These are phyloP conservation scores for Botrytis pseudocinerea DNA, from an alignment of 2,329 filamentous ascomycete genomes.

Conservation along the genomic window DNA sequence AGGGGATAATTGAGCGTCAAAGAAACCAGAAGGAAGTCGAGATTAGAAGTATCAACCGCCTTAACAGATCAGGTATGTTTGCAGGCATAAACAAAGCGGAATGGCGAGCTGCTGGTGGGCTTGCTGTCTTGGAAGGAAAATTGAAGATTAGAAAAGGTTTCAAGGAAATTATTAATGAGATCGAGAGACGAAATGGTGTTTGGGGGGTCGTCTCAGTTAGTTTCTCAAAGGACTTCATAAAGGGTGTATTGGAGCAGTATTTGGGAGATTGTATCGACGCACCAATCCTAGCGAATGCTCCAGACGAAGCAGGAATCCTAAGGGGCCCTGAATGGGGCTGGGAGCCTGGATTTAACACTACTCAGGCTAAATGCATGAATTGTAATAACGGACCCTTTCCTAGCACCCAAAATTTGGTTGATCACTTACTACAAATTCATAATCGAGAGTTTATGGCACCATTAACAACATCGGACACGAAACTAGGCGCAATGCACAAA, in stretches of 20 bases:
- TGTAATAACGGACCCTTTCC: background rate
- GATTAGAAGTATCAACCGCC: slow-evolving; percentile 32
- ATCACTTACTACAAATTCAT: background rate
- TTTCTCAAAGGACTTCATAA: slow-evolving; percentile 34
- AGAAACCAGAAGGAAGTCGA: slow-evolving; percentile 34
- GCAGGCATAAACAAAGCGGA: slow-evolving; percentile 26
- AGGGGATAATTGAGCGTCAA: slow-evolving; percentile 31
- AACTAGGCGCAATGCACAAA: slow-evolving; percentile 31
- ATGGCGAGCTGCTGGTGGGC: slow-evolving; percentile 29
- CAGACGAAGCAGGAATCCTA: slow-evolving; percentile 30
- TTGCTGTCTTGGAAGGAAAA: slow-evolving; percentile 27
- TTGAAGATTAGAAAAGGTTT: slow-evolving; percentile 32
- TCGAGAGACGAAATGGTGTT: slow-evolving; percentile 12
- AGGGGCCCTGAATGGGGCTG: slow-evolving; percentile 12
- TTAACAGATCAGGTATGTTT: slow-evolving; percentile 36
- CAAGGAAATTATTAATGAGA: slow-evolving; percentile 25
- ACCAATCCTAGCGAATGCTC: slow-evolving; percentile 31
- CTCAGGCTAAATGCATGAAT: slow-evolving; percentile 1
- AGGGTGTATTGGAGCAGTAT: slow-evolving; percentile 29
- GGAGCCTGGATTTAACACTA: slow-evolving; percentile 6
- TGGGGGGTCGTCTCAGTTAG: slow-evolving; percentile 38
- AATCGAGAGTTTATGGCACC: background rate
- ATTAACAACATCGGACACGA: slow-evolving; percentile 34
- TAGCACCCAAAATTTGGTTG: background rate
- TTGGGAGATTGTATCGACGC: slow-evolving; percentile 8